Evolutionary conservation across 1,139 yeast genomes (phyloP).

Genomic region (Kurtzmaniella quercitrusa): DNA sequence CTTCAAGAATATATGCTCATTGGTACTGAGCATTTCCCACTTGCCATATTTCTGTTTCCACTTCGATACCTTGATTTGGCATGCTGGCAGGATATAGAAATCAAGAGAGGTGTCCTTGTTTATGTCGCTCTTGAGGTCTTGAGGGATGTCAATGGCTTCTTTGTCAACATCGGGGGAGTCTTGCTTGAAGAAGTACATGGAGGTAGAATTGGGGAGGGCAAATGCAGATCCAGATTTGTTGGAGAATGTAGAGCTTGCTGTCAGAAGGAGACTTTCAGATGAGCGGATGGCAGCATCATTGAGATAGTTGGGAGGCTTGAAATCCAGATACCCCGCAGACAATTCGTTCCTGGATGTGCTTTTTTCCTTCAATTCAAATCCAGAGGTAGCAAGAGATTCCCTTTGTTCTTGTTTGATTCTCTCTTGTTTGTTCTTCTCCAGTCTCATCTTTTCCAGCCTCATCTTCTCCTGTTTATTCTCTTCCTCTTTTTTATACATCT

Average conservation of each 20-base stretch:
- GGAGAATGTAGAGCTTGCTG: neutral
- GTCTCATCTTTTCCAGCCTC: neutral
- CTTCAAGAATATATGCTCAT: conserved; percentile 33
- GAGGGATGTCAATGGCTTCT: conserved; percentile 27
- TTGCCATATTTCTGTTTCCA: conserved; percentile 43
- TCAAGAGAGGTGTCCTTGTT: conserved; percentile 40
- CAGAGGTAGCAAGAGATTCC: neutral
- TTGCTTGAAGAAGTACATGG: conserved; percentile 39
- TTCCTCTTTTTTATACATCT: neutral
- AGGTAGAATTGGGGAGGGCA: conserved; percentile 45
- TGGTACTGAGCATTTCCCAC: conserved; percentile 43
- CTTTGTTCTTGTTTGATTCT: neutral
- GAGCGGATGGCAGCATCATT: neutral
- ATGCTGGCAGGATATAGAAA: conserved; percentile 35
- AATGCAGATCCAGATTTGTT: conserved; percentile 32
- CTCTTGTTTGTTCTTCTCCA: neutral
- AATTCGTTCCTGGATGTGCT: neutral
- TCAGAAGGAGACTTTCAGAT: neutral
- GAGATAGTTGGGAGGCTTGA: neutral
- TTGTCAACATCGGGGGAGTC: conserved; percentile 13
- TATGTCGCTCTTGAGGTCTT: conserved; percentile 32
- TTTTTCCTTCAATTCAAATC: conserved; percentile 1
- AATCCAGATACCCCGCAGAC: neutral
- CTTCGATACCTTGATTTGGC: conserved; percentile 37
- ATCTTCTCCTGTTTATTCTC: neutral